Evolutionary conservation across 805 yeast species (phyloP).

Genomic region (Teunomyces funiuensis): DNA sequence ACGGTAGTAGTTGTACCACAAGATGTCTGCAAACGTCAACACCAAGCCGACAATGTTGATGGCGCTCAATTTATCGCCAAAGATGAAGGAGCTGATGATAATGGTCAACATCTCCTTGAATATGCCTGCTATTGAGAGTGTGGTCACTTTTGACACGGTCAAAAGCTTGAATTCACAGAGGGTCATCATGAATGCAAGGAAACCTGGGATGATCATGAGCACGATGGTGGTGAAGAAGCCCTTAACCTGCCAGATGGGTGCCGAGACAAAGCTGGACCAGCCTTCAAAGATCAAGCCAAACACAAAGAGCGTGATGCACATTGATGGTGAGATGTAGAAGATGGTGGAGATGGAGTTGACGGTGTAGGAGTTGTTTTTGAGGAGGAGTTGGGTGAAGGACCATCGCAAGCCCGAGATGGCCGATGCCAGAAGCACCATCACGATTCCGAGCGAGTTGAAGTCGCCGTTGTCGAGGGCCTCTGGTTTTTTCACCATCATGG

Average conservation of each 20-base stretch:
- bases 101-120: constrained; percentile 91
- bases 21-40: constrained; percentile 74
- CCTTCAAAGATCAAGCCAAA: constrained; percentile 75
- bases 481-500: constrained; percentile 71
- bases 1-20: constrained; percentile 78
- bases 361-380: constrained; percentile 58
- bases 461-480: constrained; percentile 18
- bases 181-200: constrained; percentile 87
- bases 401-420: constrained; percentile 88
- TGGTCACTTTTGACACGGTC: constrained; percentile 78
- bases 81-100: constrained; percentile 61
- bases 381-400: constrained; percentile 87
- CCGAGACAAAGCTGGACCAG: constrained; percentile 46
- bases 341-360: constrained; percentile 83
- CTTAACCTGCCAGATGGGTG: constrained; percentile 64
- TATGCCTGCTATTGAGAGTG: constrained; percentile 87
- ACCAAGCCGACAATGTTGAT: constrained; percentile 73
- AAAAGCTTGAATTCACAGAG: constrained; percentile 81
- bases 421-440: constrained; percentile 74
- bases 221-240: constrained; percentile 57
- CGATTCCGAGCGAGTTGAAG: constrained; percentile 53
- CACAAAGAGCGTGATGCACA: constrained; percentile 61
- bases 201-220: constrained; percentile 75
- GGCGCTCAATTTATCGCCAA: constrained; percentile 68
- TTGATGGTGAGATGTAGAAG: constrained; percentile 78